Evolutionary conservation across 805 yeast genomes (phyloP), one percentile per base, ranked within the genome.

Genomic region (Tetrapisispora pingtungensis): DNA sequence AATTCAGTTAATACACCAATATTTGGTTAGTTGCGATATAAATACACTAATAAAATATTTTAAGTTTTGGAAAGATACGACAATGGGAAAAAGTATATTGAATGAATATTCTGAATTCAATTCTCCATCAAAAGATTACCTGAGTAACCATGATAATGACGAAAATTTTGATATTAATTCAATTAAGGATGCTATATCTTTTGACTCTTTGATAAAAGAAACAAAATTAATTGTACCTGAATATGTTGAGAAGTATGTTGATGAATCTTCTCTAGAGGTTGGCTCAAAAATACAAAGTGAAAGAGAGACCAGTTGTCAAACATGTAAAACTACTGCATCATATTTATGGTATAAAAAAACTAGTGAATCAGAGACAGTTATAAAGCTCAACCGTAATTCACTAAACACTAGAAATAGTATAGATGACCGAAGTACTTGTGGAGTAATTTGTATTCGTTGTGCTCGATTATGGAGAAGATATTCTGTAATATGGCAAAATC

Each of bases 401-500:
- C 17, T 31, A 15, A 34, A 18, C 33, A 18, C 30, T n/a, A 28
- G 35, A 30, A 15, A 15, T 19, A 48, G 12, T 2, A 33, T 12
- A 13, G 10, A 8, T 14, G 37, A 53, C 0, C 41, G 38, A 34
- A 56, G 65, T 7, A 54, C 66, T 1, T 65, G 77, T 2, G 62
- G 69, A 15, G 96, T 87, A 0, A 65, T 90, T 12, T 90, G 98
- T 61, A 64, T 73, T 22, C 70, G 97, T 43, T 90, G 98, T 68
- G 96, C 96, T 0, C 73, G 84, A 48, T 58, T 93, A 27, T 90
- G 97, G 97, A 73, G 96, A 59, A 67, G 94, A 30, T 90, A 90
- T 62, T 96, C 87, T 0, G 80, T 85, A 0, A 70, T 69, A 14
- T 93, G 97, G 97, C 85, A 81, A 51, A 78, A 78, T 31, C 96